Evolutionary conservation across 2,329 filamentous ascomycete genomes (phyloP), one percentile per base, ranked within the genome.

Genomic region (Fusarium dlaminii): DNA sequence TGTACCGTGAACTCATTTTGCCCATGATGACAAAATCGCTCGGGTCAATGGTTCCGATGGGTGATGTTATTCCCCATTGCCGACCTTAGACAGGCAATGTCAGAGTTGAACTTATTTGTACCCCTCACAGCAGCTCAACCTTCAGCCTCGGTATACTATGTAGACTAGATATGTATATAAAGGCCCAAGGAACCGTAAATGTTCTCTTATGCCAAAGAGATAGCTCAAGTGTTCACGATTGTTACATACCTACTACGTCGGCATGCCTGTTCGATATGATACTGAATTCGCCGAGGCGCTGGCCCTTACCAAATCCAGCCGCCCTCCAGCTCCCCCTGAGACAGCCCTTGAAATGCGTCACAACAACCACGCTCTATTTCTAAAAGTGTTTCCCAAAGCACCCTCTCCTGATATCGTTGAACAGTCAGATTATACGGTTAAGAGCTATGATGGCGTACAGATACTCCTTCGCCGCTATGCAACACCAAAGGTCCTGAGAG

Each of bases 211-310:
- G 15, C 18, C 34, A 18, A 30, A 12, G 13, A 27, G 29, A 27
- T 8, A 43, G 22, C 18, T 22, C 30, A 20, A n/a, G 40, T n/a
- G 52, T 6, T 34, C 46, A 49, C 14, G 11, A 37, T 43, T 11
- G 2, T 9, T 24, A 18, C 29, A 22, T n/a, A 15, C 36, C 29
- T 7, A 29, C 42, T 22, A 18, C 36, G 3, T 32, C 17, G 63
- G 4, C 20, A 73, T 77, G 75, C 20, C 75, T 22, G 52, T 77
- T 13, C 42, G 36, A 36, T 77, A 75, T 17, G 75, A 77, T 20
- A 14, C 57, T 14, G 75, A 74, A 27, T 77, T 76, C 24, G 75
- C 73, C 5, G 55, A 70, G 46, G 68, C 61, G 18, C 49, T 77
- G 18, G 70, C 49, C 30, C 65, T 65, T 5, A 54, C 77, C 6